These are phyloP conservation scores for maize (Zea mays) DNA, from an alignment of 176 grass and related monocot species.

Conservation along the genomic window DNA sequence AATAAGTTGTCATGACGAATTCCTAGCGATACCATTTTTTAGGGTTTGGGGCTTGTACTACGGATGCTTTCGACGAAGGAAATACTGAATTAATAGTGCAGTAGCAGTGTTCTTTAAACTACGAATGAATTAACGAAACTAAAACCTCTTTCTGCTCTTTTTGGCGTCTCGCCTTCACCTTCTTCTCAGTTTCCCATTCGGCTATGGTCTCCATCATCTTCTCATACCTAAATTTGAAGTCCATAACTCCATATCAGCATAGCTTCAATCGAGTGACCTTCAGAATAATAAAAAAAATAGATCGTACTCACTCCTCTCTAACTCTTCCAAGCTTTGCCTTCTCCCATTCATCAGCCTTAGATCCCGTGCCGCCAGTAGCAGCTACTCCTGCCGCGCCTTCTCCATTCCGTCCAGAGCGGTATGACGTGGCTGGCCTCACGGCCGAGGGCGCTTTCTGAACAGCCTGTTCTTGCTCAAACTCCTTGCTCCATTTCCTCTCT, in stretches of 20 bases:
- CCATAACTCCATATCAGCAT: constrained; percentile 7
- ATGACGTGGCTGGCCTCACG: constrained; percentile 42
- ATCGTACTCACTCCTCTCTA: constrained; percentile 48
- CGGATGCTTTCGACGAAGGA: neutral
- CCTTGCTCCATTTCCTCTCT: constrained; percentile 59
- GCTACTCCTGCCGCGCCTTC: neutral
- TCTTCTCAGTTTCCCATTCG: constrained; percentile 84
- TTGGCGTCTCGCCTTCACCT: constrained; percentile 58
- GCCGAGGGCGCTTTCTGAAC: constrained; percentile 40
- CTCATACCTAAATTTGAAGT: constrained; percentile 50
- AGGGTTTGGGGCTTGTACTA: neutral
- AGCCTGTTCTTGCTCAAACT: constrained; percentile 47
- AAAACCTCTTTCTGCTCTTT: constrained; percentile 75
- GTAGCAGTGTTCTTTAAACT: constrained; percentile 28
- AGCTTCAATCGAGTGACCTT: neutral
- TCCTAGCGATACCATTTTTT: neutral
- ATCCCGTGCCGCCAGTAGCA: constrained; percentile 24
- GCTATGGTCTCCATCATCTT: constrained; percentile 63
- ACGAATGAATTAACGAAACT: constrained; percentile 37
- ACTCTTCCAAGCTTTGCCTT: constrained; percentile 57
- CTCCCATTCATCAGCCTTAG: constrained; percentile 72
- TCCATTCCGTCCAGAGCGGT: constrained; percentile 38
- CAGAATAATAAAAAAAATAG: neutral
- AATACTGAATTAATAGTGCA: neutral
- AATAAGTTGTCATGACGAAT: constrained; percentile 7